Base-by-base conservation (phyloP, 179 eudicot genomes). In the Camellia oleifera region DNA sequence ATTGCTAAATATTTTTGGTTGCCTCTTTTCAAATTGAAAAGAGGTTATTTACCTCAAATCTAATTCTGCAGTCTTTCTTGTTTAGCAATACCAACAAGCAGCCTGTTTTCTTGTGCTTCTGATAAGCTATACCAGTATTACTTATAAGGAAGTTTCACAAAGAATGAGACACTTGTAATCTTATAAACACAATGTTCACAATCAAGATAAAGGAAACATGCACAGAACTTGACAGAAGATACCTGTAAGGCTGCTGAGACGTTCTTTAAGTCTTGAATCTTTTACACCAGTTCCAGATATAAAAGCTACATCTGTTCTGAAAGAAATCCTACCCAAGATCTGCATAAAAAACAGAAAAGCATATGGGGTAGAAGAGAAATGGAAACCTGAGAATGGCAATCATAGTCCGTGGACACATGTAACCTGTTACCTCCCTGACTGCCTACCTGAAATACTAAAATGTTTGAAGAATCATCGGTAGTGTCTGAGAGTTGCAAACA, bases 371-470 rank as follows among this genome's bases (percentile, higher is more conserved):
- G 40, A 40, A 54, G 18, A 70, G 23, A 13, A 48, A 62, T 40
- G 50, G 17, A 77, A 58, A 74, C n/a, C 0, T 18, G 75, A 45
- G 64, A 69, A 58, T 44, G 76, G 52, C n/a, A 46, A 11, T 9
- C 44, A 73, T 58, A n/a, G 40, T 72, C 53, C 12, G n/a, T 42
- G 62, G 52, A 50, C 65, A 48, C 40, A 48, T 12, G 58, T 77
- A 68, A 61, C 50, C 42, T 54, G 11, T 46, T n/a, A 75, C 66
- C 69, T 77, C 70, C 74, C 76, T 50, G 65, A 74, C 45, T 11
- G 53, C 67, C 77, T 87, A 97, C 99, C 97, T 96, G 99, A 75
- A 92, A 97, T 15, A 97, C 95, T 79, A 93, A 82, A 82, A 97
- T 83, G 77, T 93, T 97, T 54, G 99, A 81, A 81, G 96, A 89